Evolutionary conservation across 2,329 filamentous ascomycete species (phyloP), one percentile per base, ranked within the genome.

Genomic region (Cladophialophora carrionii): DNA sequence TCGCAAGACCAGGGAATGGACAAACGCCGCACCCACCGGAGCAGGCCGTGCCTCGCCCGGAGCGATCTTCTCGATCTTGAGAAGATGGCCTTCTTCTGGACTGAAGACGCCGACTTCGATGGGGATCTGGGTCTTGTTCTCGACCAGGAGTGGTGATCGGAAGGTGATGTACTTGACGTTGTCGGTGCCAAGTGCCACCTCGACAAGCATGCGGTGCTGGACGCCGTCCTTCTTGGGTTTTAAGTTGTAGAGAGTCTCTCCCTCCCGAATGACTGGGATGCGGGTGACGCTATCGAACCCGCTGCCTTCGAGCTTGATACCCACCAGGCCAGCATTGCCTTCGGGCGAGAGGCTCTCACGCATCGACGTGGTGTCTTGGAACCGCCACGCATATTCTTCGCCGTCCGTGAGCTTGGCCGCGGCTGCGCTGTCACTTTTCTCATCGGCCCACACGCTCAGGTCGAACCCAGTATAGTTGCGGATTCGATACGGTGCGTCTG

Each of bases 161-260:
- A 99, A 88, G 1, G 93, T 99, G 73, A 99, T 96, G 75, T 96
- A 96, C 80, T 99, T 99, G 79, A 99, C 91, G 73, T 98, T 98
- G 80, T 99, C 94, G 0, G 87, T 81, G n/a, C 92, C 95, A 26
- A 99, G 84, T 60, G 87, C 91, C 60, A 99, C 90, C 63, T 99
- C 95, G 0, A 98, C 93, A 26, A 98, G 87, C 20, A 99, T 85
- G 24, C 93, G 90, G 76, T 99, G 96, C 69, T 94, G 84, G 2
- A 96, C 84, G 64, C 90, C 85, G 73, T 96, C 90, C 67, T 92
- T 89, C 76, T 92, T 91, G 2, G 96, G 95, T 64, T 91, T 90
- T 53, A 99, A 83, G 57, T 90, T 91, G 79, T 96, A 99, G 24
- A 98, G 77, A 54, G 88, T 89, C 75, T 99, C 95, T 57, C 96